Conservation (phyloP, 2,329 filamentous ascomycete species). For the Colletotrichum chlorophyti region DNA sequence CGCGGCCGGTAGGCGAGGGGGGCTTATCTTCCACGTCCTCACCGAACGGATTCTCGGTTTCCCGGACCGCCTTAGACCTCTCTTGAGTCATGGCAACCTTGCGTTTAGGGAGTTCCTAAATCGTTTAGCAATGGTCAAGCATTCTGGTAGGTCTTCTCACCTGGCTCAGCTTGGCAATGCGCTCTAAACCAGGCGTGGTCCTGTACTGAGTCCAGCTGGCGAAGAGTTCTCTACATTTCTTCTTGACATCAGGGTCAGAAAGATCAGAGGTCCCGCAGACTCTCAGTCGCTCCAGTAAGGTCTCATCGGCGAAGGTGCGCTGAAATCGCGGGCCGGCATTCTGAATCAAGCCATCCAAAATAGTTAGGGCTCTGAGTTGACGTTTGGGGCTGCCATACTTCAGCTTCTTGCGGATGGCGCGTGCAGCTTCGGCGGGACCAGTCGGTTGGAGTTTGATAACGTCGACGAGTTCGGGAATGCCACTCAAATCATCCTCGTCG, state of each 20-base stretch:
- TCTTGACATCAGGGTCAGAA: conserved; percentile 84
- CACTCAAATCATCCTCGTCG: conserved; percentile 89
- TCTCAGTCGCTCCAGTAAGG: conserved; percentile 87
- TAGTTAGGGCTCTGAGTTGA: conserved; percentile 85
- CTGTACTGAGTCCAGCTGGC: conserved; percentile 89
- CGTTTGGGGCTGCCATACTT: conserved; percentile 97
- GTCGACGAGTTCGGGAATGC: conserved; percentile 93
- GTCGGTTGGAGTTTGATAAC: conserved; percentile 88
- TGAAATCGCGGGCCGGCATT: conserved; percentile 92
- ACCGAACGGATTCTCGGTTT: conserved; percentile 77
- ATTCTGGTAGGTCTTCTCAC: conserved; percentile 39
- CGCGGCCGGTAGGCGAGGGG: conserved; percentile 33
- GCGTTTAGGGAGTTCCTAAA: conserved; percentile 66
- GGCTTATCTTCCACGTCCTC: conserved; percentile 66
- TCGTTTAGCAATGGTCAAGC: neutral
- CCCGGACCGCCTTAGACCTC: conserved; percentile 81
- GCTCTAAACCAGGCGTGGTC: conserved; percentile 78
- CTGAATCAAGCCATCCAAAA: conserved; percentile 92
- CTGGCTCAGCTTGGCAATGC: conserved; percentile 80
- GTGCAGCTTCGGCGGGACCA: conserved; percentile 86
- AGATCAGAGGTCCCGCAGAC: conserved; percentile 86
- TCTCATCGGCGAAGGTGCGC: conserved; percentile 86
- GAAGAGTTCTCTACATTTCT: conserved; percentile 88
- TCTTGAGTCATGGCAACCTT: conserved; percentile 79
- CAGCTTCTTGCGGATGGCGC: conserved; percentile 95